Evolutionary conservation across 2,329 filamentous ascomycete genomes (phyloP).

Genomic region (Aspergillus sp.): DNA sequence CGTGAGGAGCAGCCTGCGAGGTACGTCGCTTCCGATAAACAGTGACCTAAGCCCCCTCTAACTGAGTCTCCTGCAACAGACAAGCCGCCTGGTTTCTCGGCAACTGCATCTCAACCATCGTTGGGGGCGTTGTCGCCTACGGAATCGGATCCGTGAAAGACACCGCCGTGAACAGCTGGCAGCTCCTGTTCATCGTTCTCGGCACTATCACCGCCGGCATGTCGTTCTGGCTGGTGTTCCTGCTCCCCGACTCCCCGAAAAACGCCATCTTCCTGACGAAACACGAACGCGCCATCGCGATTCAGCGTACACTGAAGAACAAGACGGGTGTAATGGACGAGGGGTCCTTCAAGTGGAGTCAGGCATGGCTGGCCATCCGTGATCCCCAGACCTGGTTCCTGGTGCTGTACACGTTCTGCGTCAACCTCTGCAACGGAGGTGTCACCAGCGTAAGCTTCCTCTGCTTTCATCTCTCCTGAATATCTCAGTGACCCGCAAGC

Average conservation of each 20-base stretch:
- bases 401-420: slow-evolving; percentile 30
- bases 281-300: slow-evolving; percentile 46
- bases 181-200: slow-evolving; percentile 30
- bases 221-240: slow-evolving; percentile 16
- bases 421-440: slow-evolving; percentile 34
- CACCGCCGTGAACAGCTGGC: slow-evolving; percentile 22
- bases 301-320: slow-evolving; percentile 52
- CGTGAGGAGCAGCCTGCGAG: slow-evolving; percentile 30
- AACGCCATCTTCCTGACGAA: slow-evolving; percentile 43
- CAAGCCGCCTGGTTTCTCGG: slow-evolving; percentile 35
- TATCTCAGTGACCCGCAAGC: neutral
- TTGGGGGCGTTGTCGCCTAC: slow-evolving; percentile 30
- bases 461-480: too few relatives aligned
- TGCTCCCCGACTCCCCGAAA: slow-evolving; percentile 29
- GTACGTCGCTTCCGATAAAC: neutral
- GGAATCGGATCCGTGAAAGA: slow-evolving; percentile 24
- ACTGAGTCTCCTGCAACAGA: slow-evolving; percentile 9
- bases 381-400: slow-evolving; percentile 34
- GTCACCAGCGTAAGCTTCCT: slow-evolving; percentile 25
- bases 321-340: slow-evolving; percentile 54
- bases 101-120: slow-evolving; percentile 29
- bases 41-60: neutral
- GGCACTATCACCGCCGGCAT: slow-evolving; percentile 26
- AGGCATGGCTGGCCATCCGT: slow-evolving; percentile 34
- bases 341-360: slow-evolving; percentile 41